Base-by-base conservation (phyloP, 179 eudicot genomes). In the Corrigiola litoralis region DNA sequence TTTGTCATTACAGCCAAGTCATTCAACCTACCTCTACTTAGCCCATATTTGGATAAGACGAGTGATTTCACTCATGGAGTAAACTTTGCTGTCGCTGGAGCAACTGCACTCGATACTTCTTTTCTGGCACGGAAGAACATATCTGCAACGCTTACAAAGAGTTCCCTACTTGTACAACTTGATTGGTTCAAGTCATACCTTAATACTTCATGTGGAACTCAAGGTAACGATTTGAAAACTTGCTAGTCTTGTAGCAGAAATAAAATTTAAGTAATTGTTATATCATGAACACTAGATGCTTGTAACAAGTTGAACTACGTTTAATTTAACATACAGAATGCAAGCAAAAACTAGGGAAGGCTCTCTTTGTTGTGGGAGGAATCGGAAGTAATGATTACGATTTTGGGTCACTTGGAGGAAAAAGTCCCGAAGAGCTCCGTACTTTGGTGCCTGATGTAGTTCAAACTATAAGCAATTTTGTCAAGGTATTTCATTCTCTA, bases 341-440 rank as follows among this genome's bases (percentile, higher is more conserved):
- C 37, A 51, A 28, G 49, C 49, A 25, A 38, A 65, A 52, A 36
- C 69, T 65, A 1, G 37, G 17, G 38, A 65, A 65, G 29, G 27
- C 69, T n/a, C 31, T 65, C 1, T 36, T 65, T 21, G 10, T 51
- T 25, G 38, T 52, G 27, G 69, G 69, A 65, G 69, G 41, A 65
- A 52, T 65, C 5, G 69, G 69, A 51, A 60, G 69, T n/a, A 41
- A 52, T 17, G 69, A 65, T 27, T 65, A 65, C 29, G 52, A 65
- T 65, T 38, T 27, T 6, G 60, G 27, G 23, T 49, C 60, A 52
- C 52, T 52, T 37, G 49, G 29, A 11, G 60, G 60, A 4, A 28
- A 65, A 40, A 37, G 20, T 11, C 9, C 38, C 2, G 17, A 52
- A 4, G 10, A 37, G 14, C 38, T 65, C 23, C 69, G 33, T n/a